Evolutionary conservation across 139 green algal genomes (phyloP).

Genomic region (Asterochloris erici): DNA sequence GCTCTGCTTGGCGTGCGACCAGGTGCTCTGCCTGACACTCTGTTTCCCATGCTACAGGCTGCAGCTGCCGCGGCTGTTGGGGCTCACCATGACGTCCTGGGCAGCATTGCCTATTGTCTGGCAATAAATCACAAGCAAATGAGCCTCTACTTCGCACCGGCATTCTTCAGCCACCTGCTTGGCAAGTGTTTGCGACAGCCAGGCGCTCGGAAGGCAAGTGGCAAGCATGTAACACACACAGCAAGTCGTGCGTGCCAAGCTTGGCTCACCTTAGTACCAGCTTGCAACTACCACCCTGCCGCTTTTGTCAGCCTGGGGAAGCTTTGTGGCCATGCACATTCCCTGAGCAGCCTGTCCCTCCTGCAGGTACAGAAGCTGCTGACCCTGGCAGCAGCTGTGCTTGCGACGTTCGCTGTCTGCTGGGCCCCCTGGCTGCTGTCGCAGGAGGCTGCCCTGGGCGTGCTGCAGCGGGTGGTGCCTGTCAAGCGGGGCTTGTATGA

Average conservation of each 20-base stretch:
- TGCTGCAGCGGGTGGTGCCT: constrained; percentile 79
- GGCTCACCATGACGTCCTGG: constrained; percentile 40
- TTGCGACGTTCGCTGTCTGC: constrained; percentile 64
- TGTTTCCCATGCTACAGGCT: constrained; percentile 28
- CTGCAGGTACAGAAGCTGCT: constrained; percentile 34
- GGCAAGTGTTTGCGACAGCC: constrained; percentile 65
- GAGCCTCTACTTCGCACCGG: constrained; percentile 90
- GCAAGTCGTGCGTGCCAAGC: neutral
- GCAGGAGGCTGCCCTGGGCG: constrained; percentile 10
- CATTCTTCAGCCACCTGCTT: constrained; percentile 95
- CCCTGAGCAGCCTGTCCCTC: neutral
- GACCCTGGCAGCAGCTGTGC: constrained; percentile 53
- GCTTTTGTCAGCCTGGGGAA: neutral
- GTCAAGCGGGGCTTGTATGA: constrained; percentile 89
- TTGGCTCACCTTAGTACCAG: neutral
- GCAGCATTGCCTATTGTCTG: constrained; percentile 70
- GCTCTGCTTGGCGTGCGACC: neutral
- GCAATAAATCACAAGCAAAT: constrained; percentile 98
- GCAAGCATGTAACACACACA: neutral
- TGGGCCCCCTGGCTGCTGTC: constrained; percentile 60
- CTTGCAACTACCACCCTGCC: neutral
- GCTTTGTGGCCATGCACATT: neutral
- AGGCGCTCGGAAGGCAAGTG: neutral
- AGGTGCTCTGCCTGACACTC: neutral
- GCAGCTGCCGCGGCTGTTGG: constrained; percentile 47